Base-by-base conservation (phyloP, 2,329 filamentous ascomycete species). In the Lachnellula arida region DNA sequence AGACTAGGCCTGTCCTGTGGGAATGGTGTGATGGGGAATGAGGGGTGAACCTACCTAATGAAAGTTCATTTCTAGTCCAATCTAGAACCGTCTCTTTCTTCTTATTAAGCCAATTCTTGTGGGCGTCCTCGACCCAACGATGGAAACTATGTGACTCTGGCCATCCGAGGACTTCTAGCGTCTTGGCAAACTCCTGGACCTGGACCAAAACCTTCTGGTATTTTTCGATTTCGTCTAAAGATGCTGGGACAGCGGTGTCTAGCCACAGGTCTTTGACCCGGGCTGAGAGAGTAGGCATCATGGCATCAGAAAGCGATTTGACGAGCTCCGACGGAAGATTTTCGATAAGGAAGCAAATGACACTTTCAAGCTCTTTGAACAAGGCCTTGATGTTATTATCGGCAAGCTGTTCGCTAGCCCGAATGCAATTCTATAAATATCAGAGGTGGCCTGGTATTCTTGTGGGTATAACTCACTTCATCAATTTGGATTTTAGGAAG, bases 51-150 rank as follows among this genome's bases (percentile, higher is more conserved):
- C 43, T 54, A 63, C 67, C 66, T 22, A 66, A 43, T n/a, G 84
- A 79, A 2, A 97, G 78, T 46, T 87, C 81, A 19, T 74, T 80
- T 23, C 94, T 84, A 12, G 95, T 84, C 35, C 81, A 80, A 59
- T 92, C 87, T 23, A 99, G 78, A 0, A 90, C 86, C 35, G 81
- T 84, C 66, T 96, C 91, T 65, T 89, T 85, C 62, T 91, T 87
- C 69, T 91, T 93, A 2, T 82, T 82, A 14, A 97, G 79, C 94
- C 94, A 99, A 25, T 91, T 85, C 55, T 84, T 84, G 0, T 91
- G 89, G 1, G 90, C 88, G 59, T 87, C 85, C 42, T 86, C 82
- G 0, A 90, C 85, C 93, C 94, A 99, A 23, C 89, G 84, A 46
- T 82, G 78, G 39, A 99, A 74, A 34, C 86, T 81, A 14, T 79